Evolutionary conservation across 1,139 yeast species (phyloP).

Genomic region (Blastobotrys raffinosifermentans): DNA sequence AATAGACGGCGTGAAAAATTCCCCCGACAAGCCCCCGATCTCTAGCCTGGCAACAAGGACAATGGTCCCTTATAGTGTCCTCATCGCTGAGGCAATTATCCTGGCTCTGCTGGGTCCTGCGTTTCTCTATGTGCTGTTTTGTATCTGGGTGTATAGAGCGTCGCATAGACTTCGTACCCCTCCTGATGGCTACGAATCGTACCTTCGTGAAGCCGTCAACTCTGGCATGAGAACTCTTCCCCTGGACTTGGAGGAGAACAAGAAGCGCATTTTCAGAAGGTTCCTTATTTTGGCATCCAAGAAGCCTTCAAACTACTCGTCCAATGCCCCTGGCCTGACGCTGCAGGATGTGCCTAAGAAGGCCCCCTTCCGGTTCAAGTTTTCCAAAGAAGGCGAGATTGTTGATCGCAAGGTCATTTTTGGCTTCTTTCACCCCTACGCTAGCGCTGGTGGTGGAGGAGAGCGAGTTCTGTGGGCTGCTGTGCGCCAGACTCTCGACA

Average conservation of each 20-base stretch:
- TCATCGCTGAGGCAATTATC: slow-evolving; percentile 5
- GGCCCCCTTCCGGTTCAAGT: slow-evolving; percentile 14
- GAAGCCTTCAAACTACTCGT: slow-evolving; percentile 43
- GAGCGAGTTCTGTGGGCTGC: slow-evolving; percentile 97
- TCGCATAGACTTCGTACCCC: slow-evolving; percentile 27
- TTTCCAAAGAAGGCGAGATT: slow-evolving; percentile 16
- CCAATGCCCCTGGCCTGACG: slow-evolving; percentile 22
- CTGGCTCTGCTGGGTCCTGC: slow-evolving; percentile 7
- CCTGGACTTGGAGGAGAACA: slow-evolving; percentile 23
- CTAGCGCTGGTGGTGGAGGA: slow-evolving; percentile 98
- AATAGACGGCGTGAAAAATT: too few species aligned
- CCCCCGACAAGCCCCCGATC: too few species aligned
- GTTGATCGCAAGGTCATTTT: slow-evolving; percentile 42
- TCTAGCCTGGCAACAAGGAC: too few species aligned
- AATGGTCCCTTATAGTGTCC: too few species aligned
- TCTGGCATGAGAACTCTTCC: slow-evolving; percentile 26
- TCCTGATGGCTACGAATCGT: slow-evolving; percentile 25
- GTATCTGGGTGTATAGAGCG: slow-evolving; percentile 9
- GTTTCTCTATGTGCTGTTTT: slow-evolving; percentile 12
- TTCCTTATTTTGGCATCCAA: slow-evolving; percentile 47
- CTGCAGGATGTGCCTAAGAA: slow-evolving; percentile 19
- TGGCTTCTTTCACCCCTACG: slow-evolving; percentile 94
- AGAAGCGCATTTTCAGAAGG: slow-evolving; percentile 42
- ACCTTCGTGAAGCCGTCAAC: slow-evolving; percentile 24
- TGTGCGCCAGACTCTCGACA: slow-evolving; percentile 59